Percentiles rank a stretch among this genome's conserved stretches.
These are phyloP conservation scores for Naganishia sp. DNA, from an alignment of 1,284 basidiomycete genomes.

Conservation along the genomic window DNA sequence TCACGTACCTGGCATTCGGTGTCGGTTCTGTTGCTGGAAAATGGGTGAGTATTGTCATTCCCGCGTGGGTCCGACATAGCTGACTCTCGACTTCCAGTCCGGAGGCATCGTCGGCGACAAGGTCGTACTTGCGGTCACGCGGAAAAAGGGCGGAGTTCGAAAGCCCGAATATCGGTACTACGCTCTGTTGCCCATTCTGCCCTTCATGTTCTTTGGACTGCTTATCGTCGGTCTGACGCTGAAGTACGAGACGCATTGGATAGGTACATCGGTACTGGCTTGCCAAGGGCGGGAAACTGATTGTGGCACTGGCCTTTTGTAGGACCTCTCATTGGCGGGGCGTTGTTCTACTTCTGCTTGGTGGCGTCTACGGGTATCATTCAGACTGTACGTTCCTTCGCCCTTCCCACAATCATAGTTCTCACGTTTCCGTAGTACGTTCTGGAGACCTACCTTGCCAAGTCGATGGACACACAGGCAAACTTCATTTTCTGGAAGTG, in stretches of 20 bases:
- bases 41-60: slow-evolving; percentile 34
- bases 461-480: slow-evolving; percentile 48
- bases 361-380: slow-evolving; percentile 40
- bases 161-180: slow-evolving; percentile 52
- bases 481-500: slow-evolving; percentile 53
- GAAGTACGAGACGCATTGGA: slow-evolving; percentile 45
- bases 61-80: not conserved
- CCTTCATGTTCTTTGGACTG: slow-evolving; percentile 44
- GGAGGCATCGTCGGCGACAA: slow-evolving; percentile 47
- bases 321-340: slow-evolving; percentile 46
- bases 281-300: not conserved
- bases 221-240: slow-evolving; percentile 46
- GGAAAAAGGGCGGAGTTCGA: slow-evolving; percentile 41
- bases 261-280: slow-evolving; percentile 35
- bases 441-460: slow-evolving; percentile 46
- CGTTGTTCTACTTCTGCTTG: slow-evolving; percentile 46
- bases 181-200: slow-evolving; percentile 41
- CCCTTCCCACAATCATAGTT: slow-evolving; percentile 25
- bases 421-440: slow-evolving; percentile 42
- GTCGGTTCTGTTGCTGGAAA: slow-evolving; percentile 49
- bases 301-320: not conserved
- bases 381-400: slow-evolving; percentile 31
- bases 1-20: slow-evolving; percentile 47
- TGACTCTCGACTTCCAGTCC: slow-evolving; percentile 27
- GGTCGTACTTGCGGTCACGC: slow-evolving; percentile 42